phyloP scores from a whole-genome alignment of 1,284 basidiomycete genomes.

The Ceratobasidium theobromae region DNA sequence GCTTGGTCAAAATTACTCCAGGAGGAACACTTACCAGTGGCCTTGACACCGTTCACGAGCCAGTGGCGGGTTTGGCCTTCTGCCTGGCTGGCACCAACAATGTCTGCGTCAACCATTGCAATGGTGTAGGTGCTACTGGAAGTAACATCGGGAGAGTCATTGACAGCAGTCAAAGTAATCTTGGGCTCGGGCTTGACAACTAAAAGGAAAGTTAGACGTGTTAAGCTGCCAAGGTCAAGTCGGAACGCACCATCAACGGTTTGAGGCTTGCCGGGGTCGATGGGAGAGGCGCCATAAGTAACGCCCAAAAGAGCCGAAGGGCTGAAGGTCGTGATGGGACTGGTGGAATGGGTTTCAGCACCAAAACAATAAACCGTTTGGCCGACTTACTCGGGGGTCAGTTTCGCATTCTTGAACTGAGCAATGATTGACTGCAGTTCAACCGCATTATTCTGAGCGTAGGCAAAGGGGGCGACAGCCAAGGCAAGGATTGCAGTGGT shows the following conservation, averaged over 20 bases:
- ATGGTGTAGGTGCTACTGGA: conserved; percentile 60
- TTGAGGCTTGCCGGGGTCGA: conserved; percentile 61
- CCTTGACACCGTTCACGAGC: conserved; percentile 68
- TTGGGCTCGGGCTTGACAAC: conserved; percentile 57
- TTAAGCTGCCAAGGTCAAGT: not conserved
- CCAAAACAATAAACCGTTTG: not conserved
- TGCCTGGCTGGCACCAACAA: conserved; percentile 57
- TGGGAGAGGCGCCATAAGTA: conserved; percentile 52
- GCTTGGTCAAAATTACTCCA: not conserved
- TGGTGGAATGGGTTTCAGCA: not conserved
- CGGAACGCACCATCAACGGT: conserved; percentile 54
- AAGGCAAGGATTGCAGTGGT: conserved; percentile 18
- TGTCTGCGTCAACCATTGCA: conserved; percentile 68
- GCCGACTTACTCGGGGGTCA: conserved; percentile 13
- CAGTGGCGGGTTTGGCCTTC: conserved; percentile 71
- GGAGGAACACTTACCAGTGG: conserved; percentile 47
- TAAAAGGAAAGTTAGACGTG: conserved; percentile 38
- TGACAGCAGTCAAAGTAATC: conserved; percentile 53
- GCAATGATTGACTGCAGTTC: conserved; percentile 29
- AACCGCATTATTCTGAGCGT: conserved; percentile 24
- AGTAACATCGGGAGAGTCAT: conserved; percentile 45
- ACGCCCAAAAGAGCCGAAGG: conserved; percentile 58
- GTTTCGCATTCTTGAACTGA: conserved; percentile 28
- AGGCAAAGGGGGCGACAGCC: conserved; percentile 25
- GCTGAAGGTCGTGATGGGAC: conserved; percentile 49